Evolutionary conservation across 208 protist genomes (phyloP).

Genomic region (Kentomonas sorsogonicus): DNA sequence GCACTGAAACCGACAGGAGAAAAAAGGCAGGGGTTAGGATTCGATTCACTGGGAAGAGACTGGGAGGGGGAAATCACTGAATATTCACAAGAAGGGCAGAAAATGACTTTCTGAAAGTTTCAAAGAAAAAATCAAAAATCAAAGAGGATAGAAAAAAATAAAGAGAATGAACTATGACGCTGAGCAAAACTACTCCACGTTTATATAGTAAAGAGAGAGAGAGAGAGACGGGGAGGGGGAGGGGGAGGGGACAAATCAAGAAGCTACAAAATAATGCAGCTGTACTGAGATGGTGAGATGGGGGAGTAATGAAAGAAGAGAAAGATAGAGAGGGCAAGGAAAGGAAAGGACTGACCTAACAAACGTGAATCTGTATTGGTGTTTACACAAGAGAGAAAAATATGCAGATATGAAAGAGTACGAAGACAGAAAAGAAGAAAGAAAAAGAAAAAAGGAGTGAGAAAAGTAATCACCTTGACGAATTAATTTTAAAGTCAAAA

Average conservation of each 20-base stretch:
- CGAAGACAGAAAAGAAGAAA: neutral
- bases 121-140: constrained; percentile 5
- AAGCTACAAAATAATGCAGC: no score
- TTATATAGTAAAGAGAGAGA: no score
- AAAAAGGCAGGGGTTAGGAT: no score
- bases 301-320: neutral
- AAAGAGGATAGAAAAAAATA: constrained; percentile 1
- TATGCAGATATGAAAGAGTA: neutral
- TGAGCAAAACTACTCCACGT: no score
- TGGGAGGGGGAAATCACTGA: no score
- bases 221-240: no score
- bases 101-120: no score
- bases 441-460: neutral
- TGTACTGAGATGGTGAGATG: neutral
- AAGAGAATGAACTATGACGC: neutral
- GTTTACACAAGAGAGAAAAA: no score
- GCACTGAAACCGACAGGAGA: no score
- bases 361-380: neutral
- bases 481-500: neutral
- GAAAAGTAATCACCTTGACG: neutral
- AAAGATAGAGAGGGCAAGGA: neutral
- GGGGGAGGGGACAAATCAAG: no score
- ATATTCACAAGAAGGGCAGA: no score
- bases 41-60: no score
- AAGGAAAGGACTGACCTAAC: neutral